A percentile compares a stretch with the other conserved stretches of the same genome.
Conservation (phyloP, 139 green algal species). For the Raphidocelis subcapitata region DNA sequence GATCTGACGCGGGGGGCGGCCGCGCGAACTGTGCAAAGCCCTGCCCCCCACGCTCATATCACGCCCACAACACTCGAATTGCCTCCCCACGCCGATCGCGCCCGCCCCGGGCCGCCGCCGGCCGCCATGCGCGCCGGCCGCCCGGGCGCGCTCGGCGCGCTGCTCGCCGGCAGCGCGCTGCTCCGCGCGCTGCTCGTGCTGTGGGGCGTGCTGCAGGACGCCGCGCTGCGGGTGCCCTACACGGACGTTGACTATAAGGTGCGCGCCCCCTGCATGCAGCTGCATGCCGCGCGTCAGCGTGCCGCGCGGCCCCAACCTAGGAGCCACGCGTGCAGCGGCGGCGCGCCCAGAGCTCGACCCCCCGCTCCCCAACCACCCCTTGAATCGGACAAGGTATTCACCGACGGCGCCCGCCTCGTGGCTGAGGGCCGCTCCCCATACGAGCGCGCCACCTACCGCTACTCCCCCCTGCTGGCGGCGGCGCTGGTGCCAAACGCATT, state of each 20-base stretch:
- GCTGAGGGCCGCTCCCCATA: conserved; percentile 53
- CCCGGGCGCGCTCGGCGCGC: neutral
- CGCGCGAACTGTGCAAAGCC: no score
- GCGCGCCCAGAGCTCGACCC: neutral
- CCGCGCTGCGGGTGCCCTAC: conserved; percentile 68
- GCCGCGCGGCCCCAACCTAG: neutral
- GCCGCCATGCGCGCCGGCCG: no score
- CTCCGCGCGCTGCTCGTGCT: conserved; percentile 52
- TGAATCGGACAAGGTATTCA: conserved; percentile 62
- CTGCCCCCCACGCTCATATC: no score
- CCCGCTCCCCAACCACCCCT: conserved; percentile 15
- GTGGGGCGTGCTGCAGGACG: conserved; percentile 72
- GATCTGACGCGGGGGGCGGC: no score
- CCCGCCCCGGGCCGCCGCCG: no score
- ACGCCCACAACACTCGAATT: no score
- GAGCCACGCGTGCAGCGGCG: neutral
- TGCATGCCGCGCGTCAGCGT: conserved; percentile 14
- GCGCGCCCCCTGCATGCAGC: conserved; percentile 54
- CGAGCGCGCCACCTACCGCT: conserved; percentile 71
- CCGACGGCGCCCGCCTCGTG: conserved; percentile 47
- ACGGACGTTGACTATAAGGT: conserved; percentile 92
- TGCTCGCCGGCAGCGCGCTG: conserved; percentile 32
- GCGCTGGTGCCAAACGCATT: conserved; percentile 81
- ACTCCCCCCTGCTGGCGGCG: conserved; percentile 88
- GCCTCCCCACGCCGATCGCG: no score